These are phyloP conservation scores for Stachybotrys echinatus DNA, from an alignment of 2,329 filamentous ascomycete genomes.

Conservation along the genomic window DNA sequence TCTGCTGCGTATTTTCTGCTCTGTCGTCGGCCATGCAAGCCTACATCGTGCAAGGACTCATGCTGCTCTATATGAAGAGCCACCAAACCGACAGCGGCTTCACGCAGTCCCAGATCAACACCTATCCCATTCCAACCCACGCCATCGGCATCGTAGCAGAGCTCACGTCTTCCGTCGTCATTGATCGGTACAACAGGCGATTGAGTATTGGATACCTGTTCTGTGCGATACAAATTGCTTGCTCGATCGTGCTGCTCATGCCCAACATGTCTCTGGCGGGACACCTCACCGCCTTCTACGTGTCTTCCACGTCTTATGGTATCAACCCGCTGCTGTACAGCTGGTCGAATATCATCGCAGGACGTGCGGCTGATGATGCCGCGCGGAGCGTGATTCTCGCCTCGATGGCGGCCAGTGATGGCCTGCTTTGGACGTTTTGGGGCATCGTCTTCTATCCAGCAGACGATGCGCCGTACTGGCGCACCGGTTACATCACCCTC, in stretches of 20 bases:
- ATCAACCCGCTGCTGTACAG: slow-evolving; percentile 19
- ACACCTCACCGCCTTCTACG: slow-evolving; percentile 15
- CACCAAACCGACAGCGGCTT: slow-evolving; percentile 9
- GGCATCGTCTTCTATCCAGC: slow-evolving; percentile 36
- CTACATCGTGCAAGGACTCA: slow-evolving; percentile 14
- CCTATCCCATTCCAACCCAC: slow-evolving; percentile 16
- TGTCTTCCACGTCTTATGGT: slow-evolving; percentile 15
- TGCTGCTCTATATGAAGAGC: slow-evolving; percentile 18
- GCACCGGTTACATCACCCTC: slow-evolving; percentile 16
- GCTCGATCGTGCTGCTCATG: slow-evolving; percentile 13
- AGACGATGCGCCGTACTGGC: slow-evolving; percentile 35
- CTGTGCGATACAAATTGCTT: slow-evolving; percentile 10
- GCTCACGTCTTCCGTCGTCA: slow-evolving; percentile 13
- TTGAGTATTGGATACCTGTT: slow-evolving; percentile 8
- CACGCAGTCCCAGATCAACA: slow-evolving; percentile 17
- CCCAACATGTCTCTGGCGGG: slow-evolving; percentile 11
- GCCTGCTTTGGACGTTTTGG: slow-evolving; percentile 38
- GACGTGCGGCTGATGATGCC: slow-evolving; percentile 29
- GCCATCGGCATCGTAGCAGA: slow-evolving; percentile 18
- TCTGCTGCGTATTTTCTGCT: slow-evolving; percentile 1
- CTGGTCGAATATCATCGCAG: slow-evolving; percentile 17
- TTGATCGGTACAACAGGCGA: slow-evolving; percentile 11
- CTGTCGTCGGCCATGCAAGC: slow-evolving; percentile 9
- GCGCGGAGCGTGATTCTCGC: slow-evolving; percentile 31
- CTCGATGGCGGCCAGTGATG: slow-evolving; percentile 33